Evolutionary conservation across 1,284 basidiomycete species (phyloP), one percentile per base, ranked within the genome.

Genomic region (Ganoderma lingzhi): DNA sequence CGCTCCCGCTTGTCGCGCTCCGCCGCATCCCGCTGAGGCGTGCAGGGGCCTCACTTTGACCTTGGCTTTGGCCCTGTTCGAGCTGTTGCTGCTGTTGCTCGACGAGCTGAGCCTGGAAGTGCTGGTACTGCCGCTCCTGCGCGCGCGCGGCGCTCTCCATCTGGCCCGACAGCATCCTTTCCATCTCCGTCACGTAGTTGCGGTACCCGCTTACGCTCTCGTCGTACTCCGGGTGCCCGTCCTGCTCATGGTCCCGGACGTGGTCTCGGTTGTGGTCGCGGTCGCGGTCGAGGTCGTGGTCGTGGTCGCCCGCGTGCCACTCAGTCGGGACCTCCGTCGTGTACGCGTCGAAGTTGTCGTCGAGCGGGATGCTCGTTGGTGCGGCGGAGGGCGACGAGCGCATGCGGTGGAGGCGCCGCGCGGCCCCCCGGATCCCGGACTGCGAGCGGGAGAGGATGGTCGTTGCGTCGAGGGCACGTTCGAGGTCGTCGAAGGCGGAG

Each of bases 131-230:
- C 56, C 72, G 65, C 66, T 71, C 65, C 65, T 70, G 66, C 61
- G 73, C 61, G 30, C 67, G 68, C 15, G 70, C 72, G 15, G 63
- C 70, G 63, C 71, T 78, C 64, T 82, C 76, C 59, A 78, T 78
- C 58, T 80, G 78, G 56, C 78, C 80, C 42, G 79, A 78, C 62
- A 86, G 82, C 70, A 84, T 82, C 72, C 80, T 80, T 68, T 85
- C 84, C 73, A 87, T 82, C 74, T 85, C 86, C 45, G 81, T 80
- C 74, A 85, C 82, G 73, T 86, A 86, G 65, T 80, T 79, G 56
- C 81, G 81, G 69, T 84, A 80, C 80, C 63, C 83, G 80, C 73
- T 76, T 48, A 81, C 77, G 41, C 78, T 70, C 58, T 77, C 78
- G 63, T 79, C 78, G 70, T 78, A 79, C 67, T 79, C 80, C 55